Conservation (phyloP, 1,284 basidiomycete genomes). For the Ceratobasidium sp. region DNA sequence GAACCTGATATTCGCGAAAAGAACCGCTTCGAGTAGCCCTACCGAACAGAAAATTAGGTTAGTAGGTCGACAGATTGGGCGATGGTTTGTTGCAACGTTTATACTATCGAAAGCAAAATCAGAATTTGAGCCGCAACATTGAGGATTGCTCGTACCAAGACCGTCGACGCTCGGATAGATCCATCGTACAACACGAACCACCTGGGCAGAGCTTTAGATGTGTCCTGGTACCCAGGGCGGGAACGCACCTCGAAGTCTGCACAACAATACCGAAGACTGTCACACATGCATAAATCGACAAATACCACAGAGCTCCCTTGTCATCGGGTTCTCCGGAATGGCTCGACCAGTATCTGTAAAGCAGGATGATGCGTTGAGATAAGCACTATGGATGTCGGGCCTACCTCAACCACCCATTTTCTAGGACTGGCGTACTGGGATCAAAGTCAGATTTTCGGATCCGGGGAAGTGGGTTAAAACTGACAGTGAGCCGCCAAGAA, state of each 20-base stretch:
- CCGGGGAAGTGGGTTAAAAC: not conserved
- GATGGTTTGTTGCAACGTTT: constrained; percentile 12
- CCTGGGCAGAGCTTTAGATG: not conserved
- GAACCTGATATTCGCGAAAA: constrained; percentile 92
- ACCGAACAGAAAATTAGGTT: constrained; percentile 39
- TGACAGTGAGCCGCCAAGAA: constrained; percentile 53
- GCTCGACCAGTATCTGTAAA: constrained; percentile 62
- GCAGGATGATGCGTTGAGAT: not conserved
- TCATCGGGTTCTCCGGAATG: constrained; percentile 52
- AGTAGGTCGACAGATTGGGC: not conserved
- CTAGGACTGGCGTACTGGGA: constrained; percentile 75
- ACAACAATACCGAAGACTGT: constrained; percentile 63
- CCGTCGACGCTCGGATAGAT: constrained; percentile 70
- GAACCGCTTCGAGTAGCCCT: constrained; percentile 79
- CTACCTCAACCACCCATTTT: constrained; percentile 83
- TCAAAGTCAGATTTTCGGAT: constrained; percentile 54
- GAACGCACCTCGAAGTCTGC: constrained; percentile 67
- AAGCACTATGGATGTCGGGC: constrained; percentile 42
- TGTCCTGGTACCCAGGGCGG: constrained; percentile 58
- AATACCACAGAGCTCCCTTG: constrained; percentile 72
- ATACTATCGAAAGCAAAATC: constrained; percentile 11
- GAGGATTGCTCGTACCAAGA: constrained; percentile 53
- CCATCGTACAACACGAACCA: constrained; percentile 60
- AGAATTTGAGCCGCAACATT: constrained; percentile 40
- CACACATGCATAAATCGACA: constrained; percentile 70